Evolutionary conservation across 352 stramenopile species (phyloP), one percentile per base, ranked within the genome.

Genomic region (Phytopythium montanum): DNA sequence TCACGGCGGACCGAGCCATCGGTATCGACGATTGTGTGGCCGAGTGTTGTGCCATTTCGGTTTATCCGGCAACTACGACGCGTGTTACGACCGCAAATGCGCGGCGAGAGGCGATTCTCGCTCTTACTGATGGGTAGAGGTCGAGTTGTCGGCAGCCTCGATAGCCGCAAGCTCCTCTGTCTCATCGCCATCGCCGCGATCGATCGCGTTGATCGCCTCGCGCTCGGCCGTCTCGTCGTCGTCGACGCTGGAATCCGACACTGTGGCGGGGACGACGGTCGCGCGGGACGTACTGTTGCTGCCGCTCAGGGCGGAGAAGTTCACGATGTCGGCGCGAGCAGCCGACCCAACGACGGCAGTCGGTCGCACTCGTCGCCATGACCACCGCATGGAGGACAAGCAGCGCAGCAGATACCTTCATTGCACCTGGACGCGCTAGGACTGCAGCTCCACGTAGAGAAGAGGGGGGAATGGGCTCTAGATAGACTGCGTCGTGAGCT

Each of bases 201-300:
- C 50, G 1, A 36, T n/a, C 10, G 31, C n/a, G 50, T 56, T 25
- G 31, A 56, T 33, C 1, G 50, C 31, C 19, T 19, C 29, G 3
- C 50, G 50, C 19, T 56, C 50, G 14, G 26, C 50, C 7, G 31
- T 45, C 50, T 56, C 50, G 31, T 56, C 50, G n/a, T 45, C 50
- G n/a, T 31, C 29, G 8, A 10, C 7, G 50, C 31, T 33, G 50
- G 16, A 9, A 14, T n/a, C 50, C 6, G 31, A 6, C 10, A 28
- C 21, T 7, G 29, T 45, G 29, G 28, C 49, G 28, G 29, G 28
- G 19, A 41, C 49, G 18, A 42, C 16, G 5, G 49, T 42, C 16
- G 14, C 49, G 16, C 28, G 18, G 9, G 29, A 55, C 8, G 29
- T 42, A 29, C 28, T 55, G 29, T 19, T 19, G 49, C 28, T 55